These are phyloP conservation scores for Camillea tinctor DNA, from an alignment of 2,329 filamentous ascomycete genomes.

Conservation along the genomic window DNA sequence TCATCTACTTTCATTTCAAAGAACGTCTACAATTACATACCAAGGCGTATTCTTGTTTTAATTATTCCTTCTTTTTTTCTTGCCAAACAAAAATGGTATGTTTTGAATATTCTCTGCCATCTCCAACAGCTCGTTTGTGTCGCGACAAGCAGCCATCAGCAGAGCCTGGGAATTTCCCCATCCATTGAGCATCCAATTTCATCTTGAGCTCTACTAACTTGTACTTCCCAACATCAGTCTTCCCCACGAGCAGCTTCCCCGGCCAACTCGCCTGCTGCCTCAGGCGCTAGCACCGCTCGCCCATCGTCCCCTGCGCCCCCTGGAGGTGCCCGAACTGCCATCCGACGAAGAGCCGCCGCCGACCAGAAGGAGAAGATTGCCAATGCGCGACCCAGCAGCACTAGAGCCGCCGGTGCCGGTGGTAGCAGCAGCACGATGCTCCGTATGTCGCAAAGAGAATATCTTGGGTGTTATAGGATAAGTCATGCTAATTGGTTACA, in stretches of 20 bases:
- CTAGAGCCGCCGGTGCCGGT: slow-evolving; percentile 87
- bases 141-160: slow-evolving; percentile 12
- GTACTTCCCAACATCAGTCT: slow-evolving; percentile 41
- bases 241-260: slow-evolving; percentile 62
- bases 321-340: slow-evolving; percentile 90
- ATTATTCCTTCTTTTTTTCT: neutral
- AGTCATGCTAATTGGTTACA: slow-evolving; percentile 38
- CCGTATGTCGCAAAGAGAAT: slow-evolving; percentile 59
- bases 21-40: neutral
- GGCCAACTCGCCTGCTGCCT: slow-evolving; percentile 54
- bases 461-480: neutral
- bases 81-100: slow-evolving; percentile 19
- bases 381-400: slow-evolving; percentile 90
- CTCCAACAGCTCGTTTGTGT: slow-evolving; percentile 1
- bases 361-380: slow-evolving; percentile 97
- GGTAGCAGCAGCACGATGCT: slow-evolving; percentile 98
- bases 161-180: slow-evolving; percentile 4
- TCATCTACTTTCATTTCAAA: slow-evolving; percentile 40
- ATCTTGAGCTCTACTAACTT: slow-evolving; percentile 12
- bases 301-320: slow-evolving; percentile 85
- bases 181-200: slow-evolving; percentile 12
- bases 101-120: neutral
- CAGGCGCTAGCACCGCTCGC: slow-evolving; percentile 70
- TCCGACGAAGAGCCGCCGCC: slow-evolving; percentile 90
- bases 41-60: slow-evolving; percentile 1